Base-by-base conservation (phyloP, 805 yeast genomes). In the Barnettozyma pratensis region DNA sequence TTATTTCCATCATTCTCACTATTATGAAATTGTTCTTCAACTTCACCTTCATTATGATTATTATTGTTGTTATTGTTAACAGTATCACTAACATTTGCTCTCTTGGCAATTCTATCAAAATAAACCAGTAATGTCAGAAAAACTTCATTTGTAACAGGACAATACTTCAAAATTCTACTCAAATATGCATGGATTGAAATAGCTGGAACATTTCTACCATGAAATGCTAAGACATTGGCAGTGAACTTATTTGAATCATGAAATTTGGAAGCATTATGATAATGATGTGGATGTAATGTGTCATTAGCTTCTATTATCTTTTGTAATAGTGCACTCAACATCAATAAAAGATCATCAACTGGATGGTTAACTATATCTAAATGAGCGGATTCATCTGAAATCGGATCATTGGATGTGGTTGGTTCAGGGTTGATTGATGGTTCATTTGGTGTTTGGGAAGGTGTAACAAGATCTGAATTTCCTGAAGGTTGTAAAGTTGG, bases 141-240 rank as follows among this genome's bases (percentile, higher is more conserved):
- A 34, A 94, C 98, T 64, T 94, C 98, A 67, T 92, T 92, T 3
- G 99, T 91, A n/a, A 94, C 94, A 0, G 99, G 98, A 66, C 99
- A 94, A 69, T 94, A 94, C 67, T 92, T 92, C 64, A 92, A 79
- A 30, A 94, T 92, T 62, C 99, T 81, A 39, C 88, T 79, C 51
- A 94, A 74, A 64, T 94, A 94, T 25, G 96, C 94, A 59, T 89
- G 90, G 42, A 94, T 75, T 10, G 91, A 80, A 46, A 94, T 94
- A n/a, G 95, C 96, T 1, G 99, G 99, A 8, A 94, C 84, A 62
- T 92, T 95, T 50, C 96, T 83, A 14, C 99, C 99, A 66, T 90
- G 96, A 65, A 94, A 94, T 41, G 96, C 94, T 49, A 92, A 70
- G 4, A 92, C 87, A 51, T 81, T 82, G 3, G 83, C 85, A 12